phyloP scores from a whole-genome alignment of 2,329 filamentous ascomycete species.

The Huntiella savannae region DNA sequence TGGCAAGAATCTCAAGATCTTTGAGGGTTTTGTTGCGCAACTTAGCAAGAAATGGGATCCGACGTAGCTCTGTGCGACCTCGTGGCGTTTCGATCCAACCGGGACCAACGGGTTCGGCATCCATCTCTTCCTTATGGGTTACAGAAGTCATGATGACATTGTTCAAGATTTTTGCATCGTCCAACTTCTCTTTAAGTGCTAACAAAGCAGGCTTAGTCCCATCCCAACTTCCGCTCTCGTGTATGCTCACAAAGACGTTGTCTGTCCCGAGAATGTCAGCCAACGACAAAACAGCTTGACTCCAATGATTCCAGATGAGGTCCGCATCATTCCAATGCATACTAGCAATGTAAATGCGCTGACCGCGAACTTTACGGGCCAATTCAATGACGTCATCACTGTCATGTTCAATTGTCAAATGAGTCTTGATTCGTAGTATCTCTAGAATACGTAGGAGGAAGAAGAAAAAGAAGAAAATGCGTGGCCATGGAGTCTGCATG shows the following conservation, averaged over 20 bases:
- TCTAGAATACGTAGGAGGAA: conserved; percentile 22
- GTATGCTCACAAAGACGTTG: conserved; percentile 49
- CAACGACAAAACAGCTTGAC: conserved; percentile 36
- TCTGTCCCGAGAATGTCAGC: conserved; percentile 36
- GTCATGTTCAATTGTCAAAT: conserved; percentile 13
- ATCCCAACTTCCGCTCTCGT: conserved; percentile 52
- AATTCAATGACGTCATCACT: conserved; percentile 8
- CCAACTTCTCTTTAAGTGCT: conserved; percentile 35
- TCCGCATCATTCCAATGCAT: conserved; percentile 49
- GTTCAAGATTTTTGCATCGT: conserved; percentile 29
- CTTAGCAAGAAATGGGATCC: conserved; percentile 49
- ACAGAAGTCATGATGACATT: conserved; percentile 37
- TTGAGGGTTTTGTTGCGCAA: conserved; percentile 45
- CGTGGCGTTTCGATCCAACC: conserved; percentile 47
- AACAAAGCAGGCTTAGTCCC: conserved; percentile 42
- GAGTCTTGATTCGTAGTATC: conserved; percentile 20
- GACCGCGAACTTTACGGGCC: conserved; percentile 15
- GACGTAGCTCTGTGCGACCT: conserved; percentile 34
- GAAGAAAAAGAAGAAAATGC: conserved; percentile 19
- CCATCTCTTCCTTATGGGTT: conserved; percentile 38
- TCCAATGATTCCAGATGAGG: conserved; percentile 44
- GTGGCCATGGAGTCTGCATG: conserved; percentile 19
- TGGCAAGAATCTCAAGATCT: conserved; percentile 32
- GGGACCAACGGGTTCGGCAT: conserved; percentile 21
- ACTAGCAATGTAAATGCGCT: conserved; percentile 45